Percentiles rank a stretch among this genome's conserved stretches.
These are phyloP conservation scores for Arabidopsis lyrata DNA, from an alignment of 441 rosid species.

Conservation along the genomic window DNA sequence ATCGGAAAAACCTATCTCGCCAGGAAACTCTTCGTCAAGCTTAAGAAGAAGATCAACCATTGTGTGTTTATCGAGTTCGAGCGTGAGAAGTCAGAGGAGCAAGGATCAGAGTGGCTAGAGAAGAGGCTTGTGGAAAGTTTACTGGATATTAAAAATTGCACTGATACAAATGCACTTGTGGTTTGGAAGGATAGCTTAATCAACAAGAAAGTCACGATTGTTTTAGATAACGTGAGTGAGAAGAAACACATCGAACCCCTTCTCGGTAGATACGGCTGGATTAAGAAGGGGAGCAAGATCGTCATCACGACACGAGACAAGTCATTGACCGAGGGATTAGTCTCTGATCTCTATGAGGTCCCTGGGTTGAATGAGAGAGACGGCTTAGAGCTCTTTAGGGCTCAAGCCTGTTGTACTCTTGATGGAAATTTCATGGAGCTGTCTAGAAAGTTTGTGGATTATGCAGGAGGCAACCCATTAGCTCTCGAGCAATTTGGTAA, in stretches of 20 bases:
- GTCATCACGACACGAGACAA: slow-evolving; percentile 43
- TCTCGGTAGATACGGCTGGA: not conserved
- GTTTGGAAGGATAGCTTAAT: not conserved
- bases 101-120: not conserved
- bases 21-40: not conserved
- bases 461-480: slow-evolving; percentile 43
- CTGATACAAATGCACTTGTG: not conserved
- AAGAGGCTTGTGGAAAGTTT: not conserved
- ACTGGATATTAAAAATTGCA: not conserved
- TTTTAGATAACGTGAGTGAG: slow-evolving; percentile 19
- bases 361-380: slow-evolving; percentile 17
- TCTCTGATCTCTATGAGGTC: slow-evolving; percentile 19
- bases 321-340: slow-evolving; percentile 16
- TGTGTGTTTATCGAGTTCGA: not conserved
- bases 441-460: slow-evolving; percentile 1
- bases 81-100: not conserved
- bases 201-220: not conserved
- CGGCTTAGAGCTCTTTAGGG: slow-evolving; percentile 36
- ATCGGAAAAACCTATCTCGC: slow-evolving; percentile 29
- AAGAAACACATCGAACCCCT: not conserved
- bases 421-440: not conserved
- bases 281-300: slow-evolving; percentile 43
- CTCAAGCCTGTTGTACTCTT: not conserved
- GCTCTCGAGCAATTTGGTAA: not conserved
- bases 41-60: not conserved